Evolutionary conservation across 805 yeast genomes (phyloP).

Genomic region (Candida peoriensis): DNA sequence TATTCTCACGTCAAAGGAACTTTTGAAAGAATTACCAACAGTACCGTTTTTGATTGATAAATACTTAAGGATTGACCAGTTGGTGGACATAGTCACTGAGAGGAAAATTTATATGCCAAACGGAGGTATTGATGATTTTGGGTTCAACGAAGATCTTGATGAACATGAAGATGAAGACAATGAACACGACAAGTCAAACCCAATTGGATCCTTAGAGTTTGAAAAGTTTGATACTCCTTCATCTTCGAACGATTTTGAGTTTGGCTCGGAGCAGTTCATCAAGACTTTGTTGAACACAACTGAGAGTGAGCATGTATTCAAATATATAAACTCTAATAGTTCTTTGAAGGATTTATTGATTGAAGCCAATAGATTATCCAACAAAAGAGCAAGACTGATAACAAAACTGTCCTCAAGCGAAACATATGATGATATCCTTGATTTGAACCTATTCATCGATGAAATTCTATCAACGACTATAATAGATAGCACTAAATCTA

Average conservation of each 20-base stretch:
- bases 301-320: slow-evolving; percentile 18
- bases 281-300: slow-evolving; percentile 33
- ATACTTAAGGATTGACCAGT: slow-evolving; percentile 53
- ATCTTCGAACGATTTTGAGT: slow-evolving; percentile 34
- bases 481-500: slow-evolving; percentile 12
- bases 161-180: slow-evolving; percentile 3
- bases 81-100: slow-evolving; percentile 41
- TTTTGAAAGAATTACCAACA: slow-evolving; percentile 56
- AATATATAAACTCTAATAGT: slow-evolving; percentile 17
- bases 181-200: slow-evolving; percentile 15
- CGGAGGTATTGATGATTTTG: slow-evolving; percentile 16
- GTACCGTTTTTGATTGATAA: slow-evolving; percentile 68
- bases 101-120: slow-evolving; percentile 6
- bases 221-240: slow-evolving; percentile 32
- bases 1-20: slow-evolving; percentile 45
- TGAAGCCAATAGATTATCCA: slow-evolving; percentile 18
- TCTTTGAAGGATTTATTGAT: slow-evolving; percentile 19
- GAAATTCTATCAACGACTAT: slow-evolving; percentile 8
- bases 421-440: slow-evolving; percentile 10
- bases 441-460: slow-evolving; percentile 5
- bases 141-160: neutral
- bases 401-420: slow-evolving; percentile 20
- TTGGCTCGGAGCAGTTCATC: slow-evolving; percentile 58
- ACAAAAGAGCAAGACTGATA: slow-evolving; percentile 19
- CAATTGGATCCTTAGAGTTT: slow-evolving; percentile 29